Base-by-base conservation (phyloP, 2,329 filamentous ascomycete genomes). In the Pseudogymnoascus verrucosus region DNA sequence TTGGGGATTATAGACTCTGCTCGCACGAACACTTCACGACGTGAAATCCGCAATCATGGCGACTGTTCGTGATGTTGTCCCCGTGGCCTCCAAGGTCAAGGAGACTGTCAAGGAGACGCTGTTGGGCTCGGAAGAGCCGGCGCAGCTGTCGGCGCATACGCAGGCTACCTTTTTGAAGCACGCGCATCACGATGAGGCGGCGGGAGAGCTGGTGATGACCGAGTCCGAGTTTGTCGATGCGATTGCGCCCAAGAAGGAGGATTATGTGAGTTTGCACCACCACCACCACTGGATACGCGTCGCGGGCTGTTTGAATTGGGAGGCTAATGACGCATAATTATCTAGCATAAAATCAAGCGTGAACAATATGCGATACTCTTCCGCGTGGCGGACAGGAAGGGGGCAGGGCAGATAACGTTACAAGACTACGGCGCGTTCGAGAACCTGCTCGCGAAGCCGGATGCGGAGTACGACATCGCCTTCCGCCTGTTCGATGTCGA, bases 381-480 rank as follows among this genome's bases (percentile, higher is more conserved):
- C 78, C 82, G 83, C 67, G 89, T 99, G 64, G 95, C 95, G 71
- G 95, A 99, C 77, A 86, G 90, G 70, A 85, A 85, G 68, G 84
- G 81, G 69, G 80, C 80, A 51, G 93, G 93, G 67, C 87, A 84
- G 70, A 82, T 99, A 69, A 89, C 80, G 70, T 79, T 98, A 63
- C 81, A 86, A 65, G 95, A 99, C 78, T 99, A 93, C 92, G 87
- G 84, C 57, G 89, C 89, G 68, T 99, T 98, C 77, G 91, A 97
- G 79, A 96, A 96, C 79, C 84, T 99, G 67, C 87, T 99, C 65
- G 83, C 84, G 69, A 98, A 97, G 78, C 90, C 95, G 66, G 95
- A 98, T 74, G 95, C 95, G 75, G 95, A 99, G 79, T 99, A 99
- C 78, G 93, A 98, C 77, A 96, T 99, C 71, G 93, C 95, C 14